Evolutionary conservation across 208 protist species (phyloP).

Genomic region (Leishmania guyanensis): DNA sequence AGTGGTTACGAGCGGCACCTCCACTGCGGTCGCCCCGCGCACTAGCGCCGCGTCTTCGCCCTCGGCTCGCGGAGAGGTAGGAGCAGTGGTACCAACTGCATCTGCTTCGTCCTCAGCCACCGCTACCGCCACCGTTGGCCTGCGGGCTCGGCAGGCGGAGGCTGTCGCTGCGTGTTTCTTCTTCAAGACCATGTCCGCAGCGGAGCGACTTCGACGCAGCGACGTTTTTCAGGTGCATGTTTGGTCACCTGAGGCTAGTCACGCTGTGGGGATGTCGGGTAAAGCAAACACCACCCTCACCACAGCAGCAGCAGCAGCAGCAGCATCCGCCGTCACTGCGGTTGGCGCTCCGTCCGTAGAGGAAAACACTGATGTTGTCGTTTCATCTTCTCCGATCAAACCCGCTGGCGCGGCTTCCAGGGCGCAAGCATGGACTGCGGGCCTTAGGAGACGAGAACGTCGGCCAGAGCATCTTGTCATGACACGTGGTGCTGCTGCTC

Average conservation of each 20-base stretch:
- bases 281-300: not conserved
- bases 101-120: not conserved
- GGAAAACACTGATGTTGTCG: not conserved
- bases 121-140: not conserved
- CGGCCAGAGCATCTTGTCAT: not conserved
- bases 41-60: not conserved
- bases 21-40: not conserved
- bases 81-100: not conserved
- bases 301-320: not conserved
- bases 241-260: not conserved
- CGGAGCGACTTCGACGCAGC: conserved; percentile 20
- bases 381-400: not conserved
- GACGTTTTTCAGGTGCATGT: conserved; percentile 29
- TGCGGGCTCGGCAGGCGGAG: conserved; percentile 36
- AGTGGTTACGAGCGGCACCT: not conserved
- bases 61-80: not conserved
- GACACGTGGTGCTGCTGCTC: not conserved
- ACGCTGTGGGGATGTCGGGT: not conserved
- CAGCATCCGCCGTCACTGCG: not conserved
- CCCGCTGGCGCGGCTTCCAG: not conserved
- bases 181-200: conserved; percentile 34
- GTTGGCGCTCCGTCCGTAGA: not conserved
- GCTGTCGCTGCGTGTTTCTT: conserved; percentile 49
- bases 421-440: not conserved
- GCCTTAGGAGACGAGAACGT: not conserved